Percentiles rank a stretch among this genome's conserved stretches.
Conservation (phyloP, 2,329 filamentous ascomycete genomes). For the Sarocladium oryzae region DNA sequence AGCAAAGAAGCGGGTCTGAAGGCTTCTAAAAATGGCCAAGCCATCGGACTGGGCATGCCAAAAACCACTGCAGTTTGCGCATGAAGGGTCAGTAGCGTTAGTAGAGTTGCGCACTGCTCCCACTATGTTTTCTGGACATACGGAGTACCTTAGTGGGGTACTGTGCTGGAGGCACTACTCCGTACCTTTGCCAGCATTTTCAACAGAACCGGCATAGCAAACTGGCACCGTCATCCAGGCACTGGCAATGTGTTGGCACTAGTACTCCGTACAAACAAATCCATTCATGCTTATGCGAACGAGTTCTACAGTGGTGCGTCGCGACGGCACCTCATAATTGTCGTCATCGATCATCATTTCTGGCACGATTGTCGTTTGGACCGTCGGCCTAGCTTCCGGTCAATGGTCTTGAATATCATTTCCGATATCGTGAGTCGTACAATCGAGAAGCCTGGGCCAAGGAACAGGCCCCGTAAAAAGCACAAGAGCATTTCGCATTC, state of each 20-base stretch:
- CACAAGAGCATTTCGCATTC: not conserved
- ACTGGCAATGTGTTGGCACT: too few relatives aligned
- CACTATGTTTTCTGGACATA: constrained; percentile 1
- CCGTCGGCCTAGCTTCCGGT: too few relatives aligned
- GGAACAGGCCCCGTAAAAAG: not conserved
- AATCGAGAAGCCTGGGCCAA: not conserved
- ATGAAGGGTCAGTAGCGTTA: not conserved
- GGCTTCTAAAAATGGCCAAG: constrained; percentile 7
- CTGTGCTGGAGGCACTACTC: too few relatives aligned
- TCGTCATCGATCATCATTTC: not conserved
- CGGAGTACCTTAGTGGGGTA: too few relatives aligned
- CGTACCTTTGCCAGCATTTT: not conserved
- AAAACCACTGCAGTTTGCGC: not conserved
- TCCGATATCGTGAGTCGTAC: not conserved
- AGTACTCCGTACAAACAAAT: too few relatives aligned
- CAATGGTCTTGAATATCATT: too few relatives aligned
- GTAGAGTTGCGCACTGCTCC: not conserved
- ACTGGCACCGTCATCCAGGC: not conserved
- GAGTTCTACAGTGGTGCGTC: not conserved
- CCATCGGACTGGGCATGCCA: not conserved
- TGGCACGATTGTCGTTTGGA: not conserved
- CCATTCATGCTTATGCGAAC: not conserved
- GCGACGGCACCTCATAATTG: not conserved
- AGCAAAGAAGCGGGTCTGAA: constrained; percentile 1
- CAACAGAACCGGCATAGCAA: not conserved